Base-by-base conservation (phyloP, 345 rosid genomes). In the Brassica cretica region DNA sequence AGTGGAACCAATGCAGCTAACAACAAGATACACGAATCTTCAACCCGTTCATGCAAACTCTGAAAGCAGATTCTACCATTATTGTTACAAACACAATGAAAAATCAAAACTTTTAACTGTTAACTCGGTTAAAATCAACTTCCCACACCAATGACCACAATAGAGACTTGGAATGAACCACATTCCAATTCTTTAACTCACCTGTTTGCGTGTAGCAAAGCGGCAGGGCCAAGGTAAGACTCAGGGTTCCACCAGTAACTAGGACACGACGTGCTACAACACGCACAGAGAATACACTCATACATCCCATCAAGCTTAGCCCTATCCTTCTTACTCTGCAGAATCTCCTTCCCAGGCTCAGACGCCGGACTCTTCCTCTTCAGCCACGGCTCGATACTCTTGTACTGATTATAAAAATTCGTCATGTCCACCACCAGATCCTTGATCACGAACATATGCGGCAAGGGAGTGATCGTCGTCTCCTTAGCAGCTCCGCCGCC, bases 191-290 rank as follows among this genome's bases (percentile, higher is more conserved):
- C 2, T 35, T 6, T 8, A 10, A 41, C 53, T 77, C 81, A 92
- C 98, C 99, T 85, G 16, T 95, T 95, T 11, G 99, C 99, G 5
- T 95, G 97, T 11, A 95, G 92, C 86, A 95, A 82, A 76, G 97
- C 96, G 32, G 98, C 99, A 0, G 98, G 99, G 1, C 97, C 99
- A 82, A 95, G 82, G 71, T 95, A 93, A 41, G 94, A 84, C 66
- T 95, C 99, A 15, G 99, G 98, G 64, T 93, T 95, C 99, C 99
- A 95, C 99, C 99, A 95, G 62, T 95, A 95, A 68, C 99, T 95
- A 11, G 99, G 99, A 82, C 97, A 93, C 4, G 98, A 90, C 0
- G 98, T 95, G 79, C 96, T 91, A 68, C 99, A 95, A 76, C 99
- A 95, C 29, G 98, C 94, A 69, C 99, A 95, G 12, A 93, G 81